Evolutionary conservation across 768 basidiomycete genomes (phyloP), one percentile per base, ranked within the genome.

Genomic region (Pleurotus platypus): DNA sequence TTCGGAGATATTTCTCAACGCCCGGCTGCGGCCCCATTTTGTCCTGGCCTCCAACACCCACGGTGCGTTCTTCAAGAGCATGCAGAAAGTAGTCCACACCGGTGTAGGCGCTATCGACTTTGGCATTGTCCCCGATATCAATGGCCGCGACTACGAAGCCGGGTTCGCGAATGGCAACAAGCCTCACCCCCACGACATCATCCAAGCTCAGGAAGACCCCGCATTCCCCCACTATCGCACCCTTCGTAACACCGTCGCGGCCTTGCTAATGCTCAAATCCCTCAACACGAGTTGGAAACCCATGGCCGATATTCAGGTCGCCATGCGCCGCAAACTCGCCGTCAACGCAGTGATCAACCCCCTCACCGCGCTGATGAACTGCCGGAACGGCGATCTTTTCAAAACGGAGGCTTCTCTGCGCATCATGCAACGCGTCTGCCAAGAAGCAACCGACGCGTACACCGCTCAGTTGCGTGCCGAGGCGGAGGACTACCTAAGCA

Each of bases 271-370:
- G 5, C 68, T 86, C 47, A 73, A 81, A 24, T 67, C 71, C 3
- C 82, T 98, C 49, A 72, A 81, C n/a, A 74, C 84, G 13, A 72
- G 74, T 5, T 90, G 92, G 85, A 75, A 76, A 30, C 81, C 89
- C 1, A 82, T 89, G 60, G 75, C 81, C 2, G 76, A 86, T 13
- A 66, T 95, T 18, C 84, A 92, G 60, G 72, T 84, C 24, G 74
- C 78, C 18, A 81, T 94, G 73, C 85, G 89, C 39, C 85, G 84
- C 60, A 95, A 94, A 72, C 73, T 97, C 45, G 90, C 86, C 24
- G 81, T 91, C 58, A 93, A 95, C 67, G 75, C 85, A 9, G 78
- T 85, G 62, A 82, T 98, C 69, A 94, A 97, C 65, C 87, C 95
- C 2, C 78, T 98, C 56, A 91, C 94, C 0, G 89, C 92, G 5